Evolutionary conservation across 768 basidiomycete genomes (phyloP), one percentile per base, ranked within the genome.

Genomic region (Tulasnella sp.): DNA sequence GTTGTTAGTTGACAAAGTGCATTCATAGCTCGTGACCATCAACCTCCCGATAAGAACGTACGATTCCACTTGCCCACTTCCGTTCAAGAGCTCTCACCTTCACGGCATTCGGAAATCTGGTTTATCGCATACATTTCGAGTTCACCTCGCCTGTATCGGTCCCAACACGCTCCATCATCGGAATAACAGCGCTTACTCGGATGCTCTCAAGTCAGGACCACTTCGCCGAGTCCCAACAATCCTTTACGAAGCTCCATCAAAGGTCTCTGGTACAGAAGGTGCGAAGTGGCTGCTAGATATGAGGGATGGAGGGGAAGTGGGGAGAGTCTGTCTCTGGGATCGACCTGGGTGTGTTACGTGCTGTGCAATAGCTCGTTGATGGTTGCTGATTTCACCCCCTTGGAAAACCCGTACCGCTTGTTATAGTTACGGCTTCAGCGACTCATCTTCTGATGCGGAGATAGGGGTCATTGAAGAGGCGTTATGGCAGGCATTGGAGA

Each of bases 61-160:
- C 22, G 76, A 77, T 22, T 58, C 76, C n/a, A 77, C 76, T 20
- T 58, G 31, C 31, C 48, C 76, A 37, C 76, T 77, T 14, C 76
- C 76, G 18, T 77, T 77, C 31, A 77, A 77, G 50, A 42, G 22
- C 37, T 77, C 76, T 48, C 42, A 24, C 2, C 48, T 48, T 1
- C 11, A 54, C 48, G 58, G 5, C 1, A 48, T 77, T n/a, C 3
- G n/a, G 4, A 1, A 5, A 6, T 3, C 3, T 3, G 76, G 34
- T 2, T 50, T 34, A 4, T 44, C 73, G 5, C 40, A 42, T n/a
- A 75, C 41, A 9, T 75, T 42, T 41, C 41, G 46, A 40, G 73
- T 75, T 24, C 73, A 75, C 37, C 40, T 75, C 37, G 5, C 46
- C 6, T 75, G 73, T 40, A 44, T 24, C 34, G 73, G 73, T 18